Evolutionary conservation across 106 monocot genomes (phyloP), one percentile per base, ranked within the genome.

Genomic region (Dendrobium officinale): DNA sequence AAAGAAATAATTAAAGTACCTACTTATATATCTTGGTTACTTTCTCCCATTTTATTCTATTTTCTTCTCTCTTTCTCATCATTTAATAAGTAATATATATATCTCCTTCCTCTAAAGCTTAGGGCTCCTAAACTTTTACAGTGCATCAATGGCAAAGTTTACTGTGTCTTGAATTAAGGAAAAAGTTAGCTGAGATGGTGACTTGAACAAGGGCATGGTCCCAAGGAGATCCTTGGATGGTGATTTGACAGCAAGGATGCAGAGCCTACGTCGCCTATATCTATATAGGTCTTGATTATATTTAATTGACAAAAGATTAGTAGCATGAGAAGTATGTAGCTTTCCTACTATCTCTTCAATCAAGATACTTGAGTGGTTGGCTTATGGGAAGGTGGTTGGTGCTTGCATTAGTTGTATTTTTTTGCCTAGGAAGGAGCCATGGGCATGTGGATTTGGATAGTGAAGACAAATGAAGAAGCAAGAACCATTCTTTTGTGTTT

Each of bases 191-290:
- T 61, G 24, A 79, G 84, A 85, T 82, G 77, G 79, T 77, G 84
- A 84, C 80, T 18, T 80, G 44, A 80, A 75, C 29, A 31, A 78
- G 66, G 73, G 54, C 27, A 86, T 81, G 88, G 88, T 83, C 85
- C 88, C 85, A 85, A 83, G 51, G 40, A 85, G 79, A 88, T 88
- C 85, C 85, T 79, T 79, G 67, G 85, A 85, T 75, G 78, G 55
- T 83, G 85, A 85, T 80, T 72, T 88, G 85, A 83, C 85, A 83
- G 55, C 72, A 66, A 85, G 78, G 87, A 82, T 77, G 82, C 72
- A 82, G 77, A 6, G 43, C 48, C 48, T 76, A 15, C 24, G 15
- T 43, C 43, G 4, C 7, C 73, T 74, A 43, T 5, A 41, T 44
- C 18, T 42, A 5, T 11, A 9, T 76, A 76, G 76, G 26, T 49